Evolutionary conservation across 139 green algal genomes (phyloP).

Genomic region (Nannochloris sp.): DNA sequence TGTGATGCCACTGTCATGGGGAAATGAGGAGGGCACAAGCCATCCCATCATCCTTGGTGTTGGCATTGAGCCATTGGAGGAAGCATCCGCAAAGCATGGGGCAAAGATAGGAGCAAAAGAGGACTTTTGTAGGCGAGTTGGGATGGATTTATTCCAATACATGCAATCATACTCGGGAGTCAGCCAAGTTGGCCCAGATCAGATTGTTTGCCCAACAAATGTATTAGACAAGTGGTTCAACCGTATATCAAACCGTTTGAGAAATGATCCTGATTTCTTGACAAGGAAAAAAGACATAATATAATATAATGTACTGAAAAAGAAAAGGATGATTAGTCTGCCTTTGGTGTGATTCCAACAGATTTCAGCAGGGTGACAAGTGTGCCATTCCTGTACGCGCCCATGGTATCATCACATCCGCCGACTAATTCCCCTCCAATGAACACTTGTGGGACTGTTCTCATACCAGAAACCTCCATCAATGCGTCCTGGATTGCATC

Average conservation of each 20-base stretch:
- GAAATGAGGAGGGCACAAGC: constrained; percentile 2
- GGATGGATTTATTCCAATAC: constrained; percentile 32
- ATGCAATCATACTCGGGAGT: constrained; percentile 34
- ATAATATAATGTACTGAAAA: neutral
- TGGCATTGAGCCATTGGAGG: constrained; percentile 11
- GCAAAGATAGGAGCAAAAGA: constrained; percentile 36
- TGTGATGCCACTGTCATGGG: constrained; percentile 21
- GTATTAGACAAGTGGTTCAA: constrained; percentile 30
- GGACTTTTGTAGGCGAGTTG: constrained; percentile 48
- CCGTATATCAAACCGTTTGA: constrained; percentile 22
- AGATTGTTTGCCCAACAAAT: constrained; percentile 30
- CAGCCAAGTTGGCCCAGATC: constrained; percentile 18
- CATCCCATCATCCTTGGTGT: constrained; percentile 8
- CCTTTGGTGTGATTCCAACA: constrained; percentile 18
- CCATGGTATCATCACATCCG: constrained; percentile 59
- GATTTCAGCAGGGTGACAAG: constrained; percentile 33
- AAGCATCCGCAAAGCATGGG: constrained; percentile 29
- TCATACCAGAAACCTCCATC: constrained; percentile 29
- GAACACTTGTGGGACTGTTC: constrained; percentile 80
- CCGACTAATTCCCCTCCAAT: constrained; percentile 55
- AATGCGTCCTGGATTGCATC: constrained; percentile 51
- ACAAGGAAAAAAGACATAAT: constrained; percentile 17
- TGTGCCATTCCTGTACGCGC: constrained; percentile 30
- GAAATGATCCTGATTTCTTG: constrained; percentile 31
- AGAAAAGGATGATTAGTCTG: neutral